Evolutionary conservation across 345 rosid species (phyloP).

Genomic region (Arabis alpina): DNA sequence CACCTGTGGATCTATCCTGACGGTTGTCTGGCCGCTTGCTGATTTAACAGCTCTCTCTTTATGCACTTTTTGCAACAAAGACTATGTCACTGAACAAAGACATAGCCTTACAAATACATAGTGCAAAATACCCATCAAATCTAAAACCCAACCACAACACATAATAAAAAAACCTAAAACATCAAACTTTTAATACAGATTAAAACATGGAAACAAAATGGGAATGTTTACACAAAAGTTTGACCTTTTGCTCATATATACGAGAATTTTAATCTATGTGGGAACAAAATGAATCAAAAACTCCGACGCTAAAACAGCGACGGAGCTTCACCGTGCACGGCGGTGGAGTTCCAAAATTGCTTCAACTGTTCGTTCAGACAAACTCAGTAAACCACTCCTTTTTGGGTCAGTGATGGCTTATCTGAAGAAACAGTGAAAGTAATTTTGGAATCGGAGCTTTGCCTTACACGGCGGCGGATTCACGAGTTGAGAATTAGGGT

Average conservation of each 20-base stretch:
- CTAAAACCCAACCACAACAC: neutral
- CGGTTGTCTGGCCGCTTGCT: constrained; percentile 48
- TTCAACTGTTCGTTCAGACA: too few species aligned
- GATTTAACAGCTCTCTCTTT: constrained; percentile 33
- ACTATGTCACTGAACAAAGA: constrained; percentile 5
- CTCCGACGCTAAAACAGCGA: neutral
- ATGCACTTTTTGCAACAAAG: constrained; percentile 26
- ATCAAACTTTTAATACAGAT: too few species aligned
- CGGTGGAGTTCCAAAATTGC: too few species aligned
- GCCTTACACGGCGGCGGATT: neutral
- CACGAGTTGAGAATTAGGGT: constrained; percentile 6
- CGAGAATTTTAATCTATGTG: too few species aligned
- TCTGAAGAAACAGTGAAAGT: too few species aligned
- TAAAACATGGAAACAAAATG: too few species aligned
- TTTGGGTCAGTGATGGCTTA: too few species aligned
- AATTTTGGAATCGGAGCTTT: too few species aligned
- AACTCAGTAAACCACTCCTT: too few species aligned
- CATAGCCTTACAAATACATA: constrained; percentile 22
- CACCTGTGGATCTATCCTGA: constrained; percentile 42
- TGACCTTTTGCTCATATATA: too few species aligned
- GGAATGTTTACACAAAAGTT: too few species aligned
- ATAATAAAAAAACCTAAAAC: too few species aligned
- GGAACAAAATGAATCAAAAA: neutral
- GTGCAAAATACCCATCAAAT: constrained; percentile 16
- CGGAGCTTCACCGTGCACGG: neutral